Base-by-base conservation (phyloP, 2,329 filamentous ascomycete species). In the Beauveria pseudobassiana region DNA sequence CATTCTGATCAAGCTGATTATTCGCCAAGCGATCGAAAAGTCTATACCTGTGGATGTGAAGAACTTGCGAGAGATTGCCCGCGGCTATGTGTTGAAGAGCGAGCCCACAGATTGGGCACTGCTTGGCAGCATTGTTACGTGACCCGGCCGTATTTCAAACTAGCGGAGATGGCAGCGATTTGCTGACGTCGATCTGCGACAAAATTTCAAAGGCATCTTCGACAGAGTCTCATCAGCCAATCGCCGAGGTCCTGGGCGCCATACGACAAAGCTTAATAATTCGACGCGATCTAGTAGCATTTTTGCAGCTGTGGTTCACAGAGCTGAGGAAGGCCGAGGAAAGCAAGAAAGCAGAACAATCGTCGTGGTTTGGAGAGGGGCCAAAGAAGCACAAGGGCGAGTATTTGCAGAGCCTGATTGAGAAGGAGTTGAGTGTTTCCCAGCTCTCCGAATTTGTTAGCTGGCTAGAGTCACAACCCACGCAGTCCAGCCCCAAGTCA, bases 131-230 rank as follows among this genome's bases (percentile, higher is more conserved):
- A 66, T 78, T 28, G 74, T 78, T 1, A 69, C 70, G 8, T 50
- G 80, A 83, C 43, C 73, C 78, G 0, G 80, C 82, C 52, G 72
- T 78, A 8, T 80, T 83, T 52, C 73, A 76, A 66, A 75, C 68
- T 40, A 73, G 72, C 0, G 71, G 74, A 0, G 74, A 78, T 3
- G 77, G 76, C 1, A 69, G 70, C 8, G 64, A 65, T 7, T 67
- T 82, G 5, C 72, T 82, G 5, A 69, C 74, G 18, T 69, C 72
- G 2, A 68, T 80, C 5, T 75, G 81, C 16, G 65, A 70, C 26
- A 74, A 73, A 48, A 73, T 75, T 14, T 64, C 68, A 4, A 65
- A 43, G 18, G 55, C 34, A 6, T 34, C 22, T 3, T 14, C 43
- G 22, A 64, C 1, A 26, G 64, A 22, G 65, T 64, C 9, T 61